phyloP scores from a whole-genome alignment of 2,329 filamentous ascomycete genomes.

The Parasarocladium wereldwijsianum region DNA sequence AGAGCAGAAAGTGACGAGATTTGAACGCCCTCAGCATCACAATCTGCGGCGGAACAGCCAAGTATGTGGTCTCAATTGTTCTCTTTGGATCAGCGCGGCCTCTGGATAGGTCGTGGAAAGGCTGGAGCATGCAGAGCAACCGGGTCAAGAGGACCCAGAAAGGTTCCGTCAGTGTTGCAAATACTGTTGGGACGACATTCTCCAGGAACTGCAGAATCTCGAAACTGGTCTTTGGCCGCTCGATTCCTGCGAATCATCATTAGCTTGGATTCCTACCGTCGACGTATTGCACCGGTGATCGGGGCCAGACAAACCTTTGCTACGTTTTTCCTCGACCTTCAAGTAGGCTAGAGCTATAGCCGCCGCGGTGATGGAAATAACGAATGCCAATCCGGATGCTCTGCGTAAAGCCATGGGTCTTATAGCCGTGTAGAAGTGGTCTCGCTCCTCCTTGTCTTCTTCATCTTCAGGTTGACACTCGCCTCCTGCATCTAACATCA shows the following conservation, averaged over 20 bases:
- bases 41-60: conserved; percentile 39
- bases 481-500: too few relatives aligned
- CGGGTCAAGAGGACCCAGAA: conserved; percentile 41
- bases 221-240: conserved; percentile 15
- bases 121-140: conserved; percentile 35
- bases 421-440: conserved; percentile 10
- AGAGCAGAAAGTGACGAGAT: conserved; percentile 29
- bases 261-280: not conserved
- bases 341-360: conserved; percentile 10
- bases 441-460: not conserved
- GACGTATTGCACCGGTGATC: not conserved
- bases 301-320: conserved; percentile 9
- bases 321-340: conserved; percentile 9
- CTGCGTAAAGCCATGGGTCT: conserved; percentile 10
- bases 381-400: conserved; percentile 8
- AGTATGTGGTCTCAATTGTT: conserved; percentile 31
- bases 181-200: conserved; percentile 36
- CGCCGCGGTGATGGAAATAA: conserved; percentile 5
- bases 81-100: conserved; percentile 19
- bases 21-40: conserved; percentile 27
- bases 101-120: conserved; percentile 31
- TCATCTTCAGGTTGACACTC: conserved; percentile 7
- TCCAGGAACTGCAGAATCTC: conserved; percentile 22
- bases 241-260: conserved; percentile 13
- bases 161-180: conserved; percentile 42